Evolutionary conservation across 2,329 filamentous ascomycete species (phyloP).

Genomic region (Plectosphaerella sp.): DNA sequence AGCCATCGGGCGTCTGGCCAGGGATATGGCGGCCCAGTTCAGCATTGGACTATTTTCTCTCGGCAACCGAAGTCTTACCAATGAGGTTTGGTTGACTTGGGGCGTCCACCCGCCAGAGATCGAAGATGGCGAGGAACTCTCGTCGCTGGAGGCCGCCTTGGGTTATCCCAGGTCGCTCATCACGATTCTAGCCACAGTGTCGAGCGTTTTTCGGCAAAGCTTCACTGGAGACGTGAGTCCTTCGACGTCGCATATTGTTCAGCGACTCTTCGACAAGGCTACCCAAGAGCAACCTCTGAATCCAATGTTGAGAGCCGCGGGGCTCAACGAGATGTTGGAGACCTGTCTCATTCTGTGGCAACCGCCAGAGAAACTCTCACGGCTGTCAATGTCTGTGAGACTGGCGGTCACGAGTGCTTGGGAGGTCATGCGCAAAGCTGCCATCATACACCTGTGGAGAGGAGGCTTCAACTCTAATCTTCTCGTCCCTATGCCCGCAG

Average conservation of each 20-base stretch:
- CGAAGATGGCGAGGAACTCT: background rate
- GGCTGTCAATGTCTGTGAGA: background rate
- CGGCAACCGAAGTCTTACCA: background rate
- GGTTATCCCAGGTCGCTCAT: background rate
- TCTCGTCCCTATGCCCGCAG: background rate
- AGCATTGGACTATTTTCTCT: background rate
- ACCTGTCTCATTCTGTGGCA: too few relatives aligned
- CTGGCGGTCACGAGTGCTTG: background rate
- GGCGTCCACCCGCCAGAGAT: background rate
- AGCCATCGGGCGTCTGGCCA: background rate
- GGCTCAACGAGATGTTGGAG: too few relatives aligned
- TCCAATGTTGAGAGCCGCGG: too few relatives aligned
- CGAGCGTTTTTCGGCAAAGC: background rate
- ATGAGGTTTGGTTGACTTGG: background rate
- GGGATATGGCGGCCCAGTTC: background rate
- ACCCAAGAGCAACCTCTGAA: too few relatives aligned
- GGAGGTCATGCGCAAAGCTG: conserved; percentile 1
- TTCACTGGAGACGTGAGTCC: too few relatives aligned
- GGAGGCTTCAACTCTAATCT: background rate
- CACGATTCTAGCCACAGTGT: background rate
- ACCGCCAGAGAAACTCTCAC: too few relatives aligned
- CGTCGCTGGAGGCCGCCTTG: background rate
- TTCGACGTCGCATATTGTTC: too few relatives aligned
- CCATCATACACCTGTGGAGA: background rate
- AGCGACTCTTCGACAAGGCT: too few relatives aligned